Base-by-base conservation (phyloP, 345 rosid species). In the Salix brachista region DNA sequence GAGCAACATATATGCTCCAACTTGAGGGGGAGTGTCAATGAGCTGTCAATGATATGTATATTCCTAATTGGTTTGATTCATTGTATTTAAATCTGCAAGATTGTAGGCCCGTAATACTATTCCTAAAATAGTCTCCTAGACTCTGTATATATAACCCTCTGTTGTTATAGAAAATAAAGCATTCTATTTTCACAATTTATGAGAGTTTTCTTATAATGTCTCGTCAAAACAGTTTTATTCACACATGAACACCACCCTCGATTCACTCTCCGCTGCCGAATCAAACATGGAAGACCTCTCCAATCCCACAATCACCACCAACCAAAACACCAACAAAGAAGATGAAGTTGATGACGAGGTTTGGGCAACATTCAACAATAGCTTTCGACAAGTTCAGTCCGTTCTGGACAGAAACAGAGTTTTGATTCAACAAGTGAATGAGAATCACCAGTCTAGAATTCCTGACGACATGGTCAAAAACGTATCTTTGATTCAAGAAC, bases 401-500 rank as follows among this genome's bases (percentile, higher is more conserved):
- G 93, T 92, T 68, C 77, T 94, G 50, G 98, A 94, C 83, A 77
- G 98, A 81, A 94, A 94, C 88, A 81, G 97, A 60, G 83, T 69
- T 17, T 71, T 94, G 86, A 94, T 91, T 39, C 91, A 90, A n/a
- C 95, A 92, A 69, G 97, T 92, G 68, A 91, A 94, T 85, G 95
- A 92, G 60, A 94, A 94, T 70, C 98, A 94, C 73, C 97, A 88
- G 80, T 94, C 98, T 0, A 88, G 80, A 79, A 84, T 79, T 50
- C 86, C 94, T 3, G 91, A 85, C 70, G 92, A 92, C 83, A 94
- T 94, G 98, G 92, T 88, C 16, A 91, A 92, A 79, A 94, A 94
- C 89, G 97, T 94, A 0, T 91, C 90, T 44, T 80, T 95, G 81
- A 95, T 95, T n/a, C 91, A 93, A 54, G 97, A 95, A 75, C 84